Evolutionary conservation across 1,284 basidiomycete species (phyloP), one percentile per base, ranked within the genome.

Genomic region (Apiotrichum laibachii): DNA sequence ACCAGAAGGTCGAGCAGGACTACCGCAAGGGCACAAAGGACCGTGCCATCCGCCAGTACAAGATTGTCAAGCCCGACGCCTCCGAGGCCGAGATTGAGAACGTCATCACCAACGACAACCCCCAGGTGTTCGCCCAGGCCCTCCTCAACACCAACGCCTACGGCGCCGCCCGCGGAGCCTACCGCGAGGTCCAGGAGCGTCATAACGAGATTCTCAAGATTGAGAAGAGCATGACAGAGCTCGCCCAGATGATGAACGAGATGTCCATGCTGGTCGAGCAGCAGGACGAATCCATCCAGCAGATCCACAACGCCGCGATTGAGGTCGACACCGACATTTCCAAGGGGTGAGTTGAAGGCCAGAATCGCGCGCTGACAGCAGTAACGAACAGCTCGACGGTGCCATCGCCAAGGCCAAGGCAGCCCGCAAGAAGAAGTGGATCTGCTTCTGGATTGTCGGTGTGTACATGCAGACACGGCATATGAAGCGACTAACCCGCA

Each of bases 11-110:
- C 26, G 96, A 99, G 80, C 89, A 93, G 78, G 87, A 91, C 72
- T 92, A 90, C 77, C 87, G 95, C 59, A 84, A 88, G 67, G 94
- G 91, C 81, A 93, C 96, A 80, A 92, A 92, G 79, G 90, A 94
- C 76, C 84, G 93, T 48, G 87, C 95, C 81, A 94, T 95, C 80
- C 85, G 96, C 64, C 96, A 99, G 80, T 95, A 89, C 82, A 92
- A 88, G 80, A 99, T 99, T 68, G 91, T 94, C 58, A 95, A 96
- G 80, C 92, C 92, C 9, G 86, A 93, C 70, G 92, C 92, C 3
- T 88, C 90, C 16, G 84, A 85, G 5, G 87, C 91, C 59, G 92
- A 97, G 76, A 82, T 97, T 57, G 80, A 82, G 50, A 85, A 86
- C 7, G 85, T 91, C n/a, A 85, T 90, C 26, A 82, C 83, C 62